Base-by-base conservation (phyloP, 2,329 filamentous ascomycete species). In the Venturia aucupariae region DNA sequence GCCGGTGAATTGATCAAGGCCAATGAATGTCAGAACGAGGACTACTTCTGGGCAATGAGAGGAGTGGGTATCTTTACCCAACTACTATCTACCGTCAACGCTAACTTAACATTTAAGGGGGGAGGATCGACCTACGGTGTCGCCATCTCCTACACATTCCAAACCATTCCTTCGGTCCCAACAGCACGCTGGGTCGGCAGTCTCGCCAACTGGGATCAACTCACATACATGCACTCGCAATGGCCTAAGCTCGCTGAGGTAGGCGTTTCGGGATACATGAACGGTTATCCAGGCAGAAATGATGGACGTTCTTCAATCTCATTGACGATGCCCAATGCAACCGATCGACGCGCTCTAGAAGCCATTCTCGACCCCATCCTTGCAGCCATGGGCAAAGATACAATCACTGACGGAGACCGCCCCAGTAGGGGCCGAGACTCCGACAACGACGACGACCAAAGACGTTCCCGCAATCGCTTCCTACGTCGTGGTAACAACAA, bases 1-100 rank as follows among this genome's bases (percentile, higher is more conserved):
- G 63, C 72, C 5, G 78, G 77, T 4, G 65, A 72, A 8, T 67
- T 78, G 0, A 67, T 76, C 7, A 72, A 75, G 6, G 77, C 77
- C 1, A 72, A 75, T 48, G 72, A 74, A 17, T 65, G 62, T 24
- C 62, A 65, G 32, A 65, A 65, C 44, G 22, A 57, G 57, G 64
- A 65, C 30, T 46, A 57, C 19, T 65, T 65, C 39, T 65, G 62
- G 64, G 64, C 64, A 22, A 41, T 65, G 27, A 44, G 64, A 35
- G 62, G 64, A n/a, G 64, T 64, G 51, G 1, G 63, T 64, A 24
- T n/a, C 7, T 3, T 41, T 2, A 22, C n/a, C 32, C 3, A 11
- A 10, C 42, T n/a, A n/a, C n/a, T n/a, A 4, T 24, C n/a, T 5
- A 5, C 24, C 3, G 57, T 30, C 8, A 35, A 57, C 19, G 24